Evolutionary conservation across 2,329 filamentous ascomycete genomes (phyloP).

Genomic region (Epichloe gansuensis): DNA sequence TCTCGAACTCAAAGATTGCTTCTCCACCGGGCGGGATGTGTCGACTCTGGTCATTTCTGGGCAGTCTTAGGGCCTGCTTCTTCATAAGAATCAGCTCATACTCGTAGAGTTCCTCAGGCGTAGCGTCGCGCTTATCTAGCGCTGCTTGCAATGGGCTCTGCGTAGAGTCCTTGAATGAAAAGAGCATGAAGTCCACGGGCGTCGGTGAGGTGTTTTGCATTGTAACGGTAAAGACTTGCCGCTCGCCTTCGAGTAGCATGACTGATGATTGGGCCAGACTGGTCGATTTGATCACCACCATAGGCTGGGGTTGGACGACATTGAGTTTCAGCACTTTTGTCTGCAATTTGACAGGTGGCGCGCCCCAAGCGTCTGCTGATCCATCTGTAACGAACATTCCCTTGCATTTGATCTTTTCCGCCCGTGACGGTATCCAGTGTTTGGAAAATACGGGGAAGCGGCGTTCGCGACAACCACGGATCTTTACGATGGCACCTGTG

Average conservation of each 20-base stretch:
- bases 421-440: conserved; percentile 58
- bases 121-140: conserved; percentile 62
- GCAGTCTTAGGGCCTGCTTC: conserved; percentile 54
- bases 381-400: conserved; percentile 48
- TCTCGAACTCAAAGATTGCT: conserved; percentile 66
- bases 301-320: conserved; percentile 68
- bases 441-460: conserved; percentile 73
- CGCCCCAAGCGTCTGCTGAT: conserved; percentile 21
- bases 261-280: conserved; percentile 72
- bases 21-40: conserved; percentile 56
- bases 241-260: conserved; percentile 89
- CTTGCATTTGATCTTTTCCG: conserved; percentile 63
- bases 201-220: conserved; percentile 68
- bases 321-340: conserved; percentile 47
- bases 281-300: conserved; percentile 61
- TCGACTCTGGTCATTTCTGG: conserved; percentile 35
- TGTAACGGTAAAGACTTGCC: conserved; percentile 62
- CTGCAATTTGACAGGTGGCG: conserved; percentile 30
- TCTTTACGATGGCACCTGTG: conserved; percentile 64
- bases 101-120: conserved; percentile 71
- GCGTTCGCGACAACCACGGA: conserved; percentile 69
- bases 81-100: conserved; percentile 67
- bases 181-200: conserved; percentile 69
- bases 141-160: conserved; percentile 64
- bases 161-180: conserved; percentile 83